Conservation (phyloP, 495 filamentous ascomycete species). For the Penicillium atrosanguineum region DNA sequence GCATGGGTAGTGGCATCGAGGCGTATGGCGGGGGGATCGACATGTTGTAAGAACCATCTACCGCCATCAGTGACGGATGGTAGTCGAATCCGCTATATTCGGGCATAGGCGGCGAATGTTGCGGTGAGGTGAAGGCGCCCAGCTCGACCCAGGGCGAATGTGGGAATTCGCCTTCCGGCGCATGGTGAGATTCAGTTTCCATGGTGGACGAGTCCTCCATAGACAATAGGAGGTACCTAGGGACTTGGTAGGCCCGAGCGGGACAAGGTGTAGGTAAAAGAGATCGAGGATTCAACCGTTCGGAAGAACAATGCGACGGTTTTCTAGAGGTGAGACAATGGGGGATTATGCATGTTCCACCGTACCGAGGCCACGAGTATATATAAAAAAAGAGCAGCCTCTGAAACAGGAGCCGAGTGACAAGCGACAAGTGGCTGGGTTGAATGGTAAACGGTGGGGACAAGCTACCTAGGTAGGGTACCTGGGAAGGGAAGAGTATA, state of each 20-base stretch:
- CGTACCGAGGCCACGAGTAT: background rate
- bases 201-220: slow-evolving; percentile 31
- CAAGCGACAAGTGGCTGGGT: background rate
- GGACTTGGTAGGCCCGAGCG: slow-evolving; percentile 7
- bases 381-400: background rate
- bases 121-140: slow-evolving; percentile 42
- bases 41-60: slow-evolving; percentile 43
- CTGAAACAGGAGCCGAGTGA: background rate
- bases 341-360: slow-evolving; percentile 37
- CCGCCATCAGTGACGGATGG: slow-evolving; percentile 32
- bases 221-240: slow-evolving; percentile 1
- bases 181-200: slow-evolving; percentile 46
- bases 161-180: slow-evolving; percentile 45
- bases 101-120: slow-evolving; percentile 44
- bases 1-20: slow-evolving; percentile 60
- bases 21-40: slow-evolving; percentile 47
- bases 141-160: slow-evolving; percentile 55
- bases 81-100: slow-evolving; percentile 46
- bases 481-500: slow-evolving; percentile 23
- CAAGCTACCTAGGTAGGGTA: slow-evolving; percentile 2
- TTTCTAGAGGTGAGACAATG: slow-evolving; percentile 32
- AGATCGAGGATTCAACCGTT: background rate
- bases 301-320: slow-evolving; percentile 22
- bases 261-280: background rate
- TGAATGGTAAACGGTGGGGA: no score